Evolutionary conservation across 805 yeast genomes (phyloP).

Genomic region (Limtongia smithiae): DNA sequence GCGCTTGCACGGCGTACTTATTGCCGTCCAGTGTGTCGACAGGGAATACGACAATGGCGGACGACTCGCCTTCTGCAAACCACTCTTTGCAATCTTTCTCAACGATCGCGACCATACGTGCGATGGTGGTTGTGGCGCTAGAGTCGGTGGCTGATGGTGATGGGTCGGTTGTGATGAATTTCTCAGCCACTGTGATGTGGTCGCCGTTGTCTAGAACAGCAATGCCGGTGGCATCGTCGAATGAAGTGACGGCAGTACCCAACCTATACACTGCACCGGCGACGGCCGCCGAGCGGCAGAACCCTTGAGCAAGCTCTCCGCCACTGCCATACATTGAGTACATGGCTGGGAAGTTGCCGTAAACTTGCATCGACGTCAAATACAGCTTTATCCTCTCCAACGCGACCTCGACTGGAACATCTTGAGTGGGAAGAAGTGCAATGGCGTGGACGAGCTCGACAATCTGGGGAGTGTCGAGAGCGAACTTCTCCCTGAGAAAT

Average conservation of each 20-base stretch:
- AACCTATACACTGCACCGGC: constrained; percentile 93
- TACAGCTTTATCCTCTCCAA: constrained; percentile 78
- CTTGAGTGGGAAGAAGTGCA: constrained; percentile 65
- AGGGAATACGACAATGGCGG: constrained; percentile 90
- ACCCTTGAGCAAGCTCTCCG: constrained; percentile 94
- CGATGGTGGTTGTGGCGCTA: constrained; percentile 45
- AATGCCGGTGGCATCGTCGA: constrained; percentile 60
- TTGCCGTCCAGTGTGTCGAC: constrained; percentile 72
- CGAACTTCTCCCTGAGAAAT: constrained; percentile 63
- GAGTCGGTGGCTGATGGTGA: no score
- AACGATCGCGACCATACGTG: constrained; percentile 77
- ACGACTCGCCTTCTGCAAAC: constrained; percentile 80
- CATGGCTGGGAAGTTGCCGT: constrained; percentile 91
- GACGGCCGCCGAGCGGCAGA: constrained; percentile 96
- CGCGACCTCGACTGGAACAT: constrained; percentile 68
- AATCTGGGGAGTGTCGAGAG: constrained; percentile 67
- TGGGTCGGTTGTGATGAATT: no score
- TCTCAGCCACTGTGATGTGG: constrained; percentile 69
- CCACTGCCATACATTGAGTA: constrained; percentile 93
- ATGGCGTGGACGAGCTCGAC: constrained; percentile 82
- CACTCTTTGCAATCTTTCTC: constrained; percentile 86
- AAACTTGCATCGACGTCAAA: constrained; percentile 78
- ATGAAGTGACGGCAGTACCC: constrained; percentile 60
- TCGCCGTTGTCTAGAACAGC: constrained; percentile 67
- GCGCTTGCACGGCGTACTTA: constrained; percentile 72